These are phyloP conservation scores for Colletotrichum scovillei DNA, from an alignment of 2,329 filamentous ascomycete genomes.

Conservation along the genomic window DNA sequence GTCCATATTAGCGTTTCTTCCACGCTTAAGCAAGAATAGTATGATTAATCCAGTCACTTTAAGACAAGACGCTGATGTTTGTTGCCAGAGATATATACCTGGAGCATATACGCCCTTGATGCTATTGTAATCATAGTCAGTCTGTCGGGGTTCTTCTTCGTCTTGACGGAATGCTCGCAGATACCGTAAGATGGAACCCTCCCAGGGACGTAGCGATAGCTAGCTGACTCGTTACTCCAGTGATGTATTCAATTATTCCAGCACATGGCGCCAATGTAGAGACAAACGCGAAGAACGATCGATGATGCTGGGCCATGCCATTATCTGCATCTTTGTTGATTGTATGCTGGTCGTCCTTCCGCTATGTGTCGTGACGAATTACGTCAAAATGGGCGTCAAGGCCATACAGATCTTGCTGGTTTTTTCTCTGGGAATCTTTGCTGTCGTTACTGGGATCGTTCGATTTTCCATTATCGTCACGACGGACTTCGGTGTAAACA, in stretches of 20 bases:
- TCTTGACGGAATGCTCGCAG: constrained; percentile 39
- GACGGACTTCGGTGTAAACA: constrained; percentile 43
- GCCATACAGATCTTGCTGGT: constrained; percentile 49
- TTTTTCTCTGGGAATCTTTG: constrained; percentile 51
- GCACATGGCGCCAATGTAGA: constrained; percentile 41
- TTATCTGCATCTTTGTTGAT: constrained; percentile 48
- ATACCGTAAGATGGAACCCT: constrained; percentile 33
- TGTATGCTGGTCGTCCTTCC: constrained; percentile 48
- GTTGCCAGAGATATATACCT: constrained; percentile 9
- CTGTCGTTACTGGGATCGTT: constrained; percentile 49
- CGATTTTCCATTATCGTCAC: constrained; percentile 50
- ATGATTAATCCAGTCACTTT: neutral
- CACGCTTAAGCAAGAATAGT: constrained; percentile 49
- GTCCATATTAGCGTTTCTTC: constrained; percentile 48
- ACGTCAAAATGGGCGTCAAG: constrained; percentile 48
- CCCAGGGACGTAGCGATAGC: neutral
- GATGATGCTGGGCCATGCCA: constrained; percentile 49
- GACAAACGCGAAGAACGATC: constrained; percentile 37
- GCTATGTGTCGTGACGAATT: constrained; percentile 49
- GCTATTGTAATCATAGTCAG: constrained; percentile 36
- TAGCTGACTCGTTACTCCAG: neutral
- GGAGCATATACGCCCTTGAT: constrained; percentile 28
- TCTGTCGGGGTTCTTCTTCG: constrained; percentile 36
- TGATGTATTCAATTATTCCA: constrained; percentile 24
- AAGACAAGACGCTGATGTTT: neutral